Conservation (phyloP, 2,329 filamentous ascomycete genomes). For the Aspergillus tamarii region DNA sequence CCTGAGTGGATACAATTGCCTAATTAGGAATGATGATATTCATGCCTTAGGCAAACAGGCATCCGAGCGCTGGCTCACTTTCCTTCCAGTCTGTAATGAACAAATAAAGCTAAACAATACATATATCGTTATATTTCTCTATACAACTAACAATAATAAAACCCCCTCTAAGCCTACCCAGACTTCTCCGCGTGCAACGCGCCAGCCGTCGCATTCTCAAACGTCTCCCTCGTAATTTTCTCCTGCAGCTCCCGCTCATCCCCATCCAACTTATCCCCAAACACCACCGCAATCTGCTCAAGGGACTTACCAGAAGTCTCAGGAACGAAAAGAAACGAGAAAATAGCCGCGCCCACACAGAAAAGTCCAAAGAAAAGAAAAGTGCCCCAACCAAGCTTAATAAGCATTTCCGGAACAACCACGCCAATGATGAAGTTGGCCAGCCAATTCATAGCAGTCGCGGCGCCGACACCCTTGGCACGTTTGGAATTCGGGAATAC, state of each 20-base stretch:
- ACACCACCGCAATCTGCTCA: constrained; percentile 21
- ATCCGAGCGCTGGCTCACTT: background rate
- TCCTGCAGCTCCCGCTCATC: constrained; percentile 9
- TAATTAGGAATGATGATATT: background rate
- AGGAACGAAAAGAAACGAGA: constrained; percentile 21
- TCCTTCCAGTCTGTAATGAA: too few species aligned
- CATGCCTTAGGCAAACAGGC: background rate
- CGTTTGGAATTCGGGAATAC: constrained; percentile 41
- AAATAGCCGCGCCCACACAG: constrained; percentile 43
- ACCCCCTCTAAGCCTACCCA: background rate
- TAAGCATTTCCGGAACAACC: constrained; percentile 63
- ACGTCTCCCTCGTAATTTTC: constrained; percentile 3
- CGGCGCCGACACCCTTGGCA: constrained; percentile 41
- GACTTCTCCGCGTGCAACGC: background rate
- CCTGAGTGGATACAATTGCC: background rate
- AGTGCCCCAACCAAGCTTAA: constrained; percentile 51
- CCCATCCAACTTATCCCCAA: constrained; percentile 13
- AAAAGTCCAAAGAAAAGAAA: constrained; percentile 62
- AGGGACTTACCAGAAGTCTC: constrained; percentile 21
- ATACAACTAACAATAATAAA: background rate
- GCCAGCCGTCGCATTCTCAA: background rate
- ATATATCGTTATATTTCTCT: background rate
- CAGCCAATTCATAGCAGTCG: constrained; percentile 42
- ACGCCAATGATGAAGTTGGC: constrained; percentile 55
- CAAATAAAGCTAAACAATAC: background rate